Base-by-base conservation (phyloP, 306 rosid species). In the Medicago ruthenica region DNA sequence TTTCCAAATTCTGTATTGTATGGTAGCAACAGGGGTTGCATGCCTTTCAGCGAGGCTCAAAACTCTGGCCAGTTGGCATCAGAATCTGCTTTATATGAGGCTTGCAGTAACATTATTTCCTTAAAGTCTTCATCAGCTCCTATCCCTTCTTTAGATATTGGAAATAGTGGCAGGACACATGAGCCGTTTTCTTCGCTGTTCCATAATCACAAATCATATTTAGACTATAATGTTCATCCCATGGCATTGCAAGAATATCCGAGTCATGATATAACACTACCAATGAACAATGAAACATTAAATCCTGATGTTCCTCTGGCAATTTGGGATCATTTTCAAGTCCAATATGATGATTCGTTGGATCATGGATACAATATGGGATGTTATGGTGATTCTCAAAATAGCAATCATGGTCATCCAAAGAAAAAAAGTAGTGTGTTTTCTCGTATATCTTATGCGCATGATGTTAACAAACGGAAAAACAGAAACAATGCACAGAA, bases 371-470 rank as follows among this genome's bases (percentile, higher is more conserved):
- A 40, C 74, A 86, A 81, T 62, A 55, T 20, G 54, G 79, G 85
- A 79, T 75, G 22, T 67, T 42, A 72, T 76, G 53, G 51, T 72
- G 63, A 51, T 58, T 76, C 57, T 68, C 85, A 67, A 67, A 67
- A 51, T 47, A 12, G 60, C 55, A 53, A 57, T 24, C 73, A 39
- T 76, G 74, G 76, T 57, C 62, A 68, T 76, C 20, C 74, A 10
- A 72, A 71, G 75, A 57, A 73, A 20, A 86, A 82, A 68, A 41
- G 36, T 45, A 83, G 84, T 34, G 89, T 86, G 40, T 86, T 86
- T 72, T 83, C 86, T 81, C 87, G 89, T 31, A 72, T 86, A 79
- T 74, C 86, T 78, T 68, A 53, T 68, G 39, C 53, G 72, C 55
- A 73, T 67, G 80, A 63, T 80, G 55, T 71, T 59, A 51, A n/a